phyloP scores from a whole-genome alignment of 139 green algal species.

The Diplosphaera chodatii region DNA sequence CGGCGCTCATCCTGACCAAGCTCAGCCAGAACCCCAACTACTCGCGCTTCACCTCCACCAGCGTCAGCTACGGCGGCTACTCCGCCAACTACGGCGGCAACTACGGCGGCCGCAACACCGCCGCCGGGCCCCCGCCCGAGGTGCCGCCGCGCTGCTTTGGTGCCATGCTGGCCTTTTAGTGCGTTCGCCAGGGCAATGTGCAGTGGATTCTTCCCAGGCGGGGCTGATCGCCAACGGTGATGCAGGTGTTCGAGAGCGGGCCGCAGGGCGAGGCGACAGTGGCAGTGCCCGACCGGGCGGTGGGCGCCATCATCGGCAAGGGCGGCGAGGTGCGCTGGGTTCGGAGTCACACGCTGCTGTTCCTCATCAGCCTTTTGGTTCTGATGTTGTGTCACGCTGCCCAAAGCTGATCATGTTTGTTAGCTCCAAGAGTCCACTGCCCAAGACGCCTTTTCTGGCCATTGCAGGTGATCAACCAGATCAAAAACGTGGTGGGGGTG shows the following conservation, averaged over 20 bases:
- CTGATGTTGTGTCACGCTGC: no score
- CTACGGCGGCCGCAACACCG: slow-evolving; percentile 4
- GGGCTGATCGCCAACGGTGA: no score
- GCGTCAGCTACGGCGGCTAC: neutral
- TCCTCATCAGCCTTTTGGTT: no score
- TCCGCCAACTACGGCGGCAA: neutral
- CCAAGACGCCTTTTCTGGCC: no score
- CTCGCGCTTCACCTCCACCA: slow-evolving; percentile 9
- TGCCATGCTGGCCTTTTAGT: no score
- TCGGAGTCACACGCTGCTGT: no score
- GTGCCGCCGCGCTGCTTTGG: no score
- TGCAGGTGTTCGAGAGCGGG: neutral
- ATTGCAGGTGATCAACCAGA: slow-evolving; percentile 55
- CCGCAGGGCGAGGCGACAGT: slow-evolving; percentile 38
- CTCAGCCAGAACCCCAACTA: slow-evolving; percentile 70
- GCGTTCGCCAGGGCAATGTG: no score
- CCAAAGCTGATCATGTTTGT: no score
- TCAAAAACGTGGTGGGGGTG: slow-evolving; percentile 58
- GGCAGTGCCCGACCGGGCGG: slow-evolving; percentile 58
- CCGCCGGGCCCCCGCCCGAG: slow-evolving; percentile 5
- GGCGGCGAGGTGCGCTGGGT: slow-evolving; percentile 26
- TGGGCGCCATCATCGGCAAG: slow-evolving; percentile 72
- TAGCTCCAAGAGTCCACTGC: no score
- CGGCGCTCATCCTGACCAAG: slow-evolving; percentile 67
- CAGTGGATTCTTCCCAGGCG: no score